These are phyloP conservation scores for Tremella yokohamensis DNA, from an alignment of 768 basidiomycete species.

Conservation along the genomic window DNA sequence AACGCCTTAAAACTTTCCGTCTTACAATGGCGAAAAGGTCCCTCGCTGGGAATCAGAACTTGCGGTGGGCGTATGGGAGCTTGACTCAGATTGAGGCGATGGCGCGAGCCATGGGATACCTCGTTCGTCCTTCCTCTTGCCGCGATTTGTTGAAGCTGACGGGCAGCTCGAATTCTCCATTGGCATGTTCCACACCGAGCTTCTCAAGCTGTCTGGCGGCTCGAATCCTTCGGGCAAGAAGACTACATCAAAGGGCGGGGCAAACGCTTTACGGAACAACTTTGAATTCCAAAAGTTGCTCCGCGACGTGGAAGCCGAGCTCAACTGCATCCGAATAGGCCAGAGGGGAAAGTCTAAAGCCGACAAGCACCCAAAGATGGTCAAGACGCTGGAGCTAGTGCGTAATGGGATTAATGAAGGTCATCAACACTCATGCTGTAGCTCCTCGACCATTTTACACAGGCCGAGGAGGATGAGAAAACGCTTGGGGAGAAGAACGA, in stretches of 20 bases:
- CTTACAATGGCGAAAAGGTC: conserved; percentile 38
- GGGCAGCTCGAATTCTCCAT: conserved; percentile 75
- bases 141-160: background rate
- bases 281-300: conserved; percentile 65
- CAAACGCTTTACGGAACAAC: conserved; percentile 43
- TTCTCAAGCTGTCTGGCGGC: conserved; percentile 59
- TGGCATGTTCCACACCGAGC: conserved; percentile 67
- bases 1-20: conserved; percentile 63
- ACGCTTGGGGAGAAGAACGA: conserved; percentile 38
- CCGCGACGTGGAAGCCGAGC: conserved; percentile 63
- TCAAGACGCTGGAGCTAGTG: conserved; percentile 67
- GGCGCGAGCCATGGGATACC: conserved; percentile 80
- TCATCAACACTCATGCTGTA: conserved; percentile 11
- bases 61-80: conserved; percentile 57
- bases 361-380: conserved; percentile 82
- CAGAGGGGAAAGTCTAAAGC: conserved; percentile 51
- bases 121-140: conserved; percentile 57
- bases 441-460: conserved; percentile 70
- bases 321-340: conserved; percentile 50
- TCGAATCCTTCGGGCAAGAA: conserved; percentile 50
- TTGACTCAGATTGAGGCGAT: conserved; percentile 59
- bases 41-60: conserved; percentile 45
- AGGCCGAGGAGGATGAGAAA: conserved; percentile 49
- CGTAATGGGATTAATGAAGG: conserved; percentile 2
- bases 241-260: conserved; percentile 28